phyloP scores from a whole-genome alignment of 176 grass and related monocot species.

The Zoysia japonica region DNA sequence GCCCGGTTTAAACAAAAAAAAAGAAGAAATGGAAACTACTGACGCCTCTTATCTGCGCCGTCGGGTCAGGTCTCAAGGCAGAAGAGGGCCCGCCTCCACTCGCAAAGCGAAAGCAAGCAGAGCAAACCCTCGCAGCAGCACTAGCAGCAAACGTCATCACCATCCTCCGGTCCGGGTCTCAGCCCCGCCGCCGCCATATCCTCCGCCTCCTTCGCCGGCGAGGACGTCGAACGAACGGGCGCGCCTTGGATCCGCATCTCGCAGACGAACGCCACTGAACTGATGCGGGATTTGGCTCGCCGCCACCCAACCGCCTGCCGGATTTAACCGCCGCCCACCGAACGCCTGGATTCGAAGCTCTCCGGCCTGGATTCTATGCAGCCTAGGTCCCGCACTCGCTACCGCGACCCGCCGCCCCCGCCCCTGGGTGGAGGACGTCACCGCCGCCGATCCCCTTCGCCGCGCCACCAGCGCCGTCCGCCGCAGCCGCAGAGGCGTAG shows the following conservation, averaged over 20 bases:
- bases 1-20: background rate
- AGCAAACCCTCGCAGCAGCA: background rate
- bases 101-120: background rate
- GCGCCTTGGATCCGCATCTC: conserved; percentile 26
- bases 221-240: conserved; percentile 28
- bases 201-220: background rate
- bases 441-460: conserved; percentile 30
- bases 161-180: conserved; percentile 12
- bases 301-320: background rate
- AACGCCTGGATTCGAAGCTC: background rate
- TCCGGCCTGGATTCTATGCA: conserved; percentile 32
- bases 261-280: conserved; percentile 22
- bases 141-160: background rate
- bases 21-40: background rate
- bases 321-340: conserved; percentile 33
- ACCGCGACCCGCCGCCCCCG: conserved; percentile 25
- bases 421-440: conserved; percentile 28
- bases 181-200: background rate
- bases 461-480: conserved; percentile 31
- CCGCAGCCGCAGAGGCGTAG: conserved; percentile 39
- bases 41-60: background rate
- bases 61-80: background rate
- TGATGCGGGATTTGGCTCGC: conserved; percentile 6
- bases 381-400: conserved; percentile 41
- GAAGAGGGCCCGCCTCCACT: background rate